phyloP scores from a whole-genome alignment of 306 rosid species.

The Astragalus glycyphyllos region DNA sequence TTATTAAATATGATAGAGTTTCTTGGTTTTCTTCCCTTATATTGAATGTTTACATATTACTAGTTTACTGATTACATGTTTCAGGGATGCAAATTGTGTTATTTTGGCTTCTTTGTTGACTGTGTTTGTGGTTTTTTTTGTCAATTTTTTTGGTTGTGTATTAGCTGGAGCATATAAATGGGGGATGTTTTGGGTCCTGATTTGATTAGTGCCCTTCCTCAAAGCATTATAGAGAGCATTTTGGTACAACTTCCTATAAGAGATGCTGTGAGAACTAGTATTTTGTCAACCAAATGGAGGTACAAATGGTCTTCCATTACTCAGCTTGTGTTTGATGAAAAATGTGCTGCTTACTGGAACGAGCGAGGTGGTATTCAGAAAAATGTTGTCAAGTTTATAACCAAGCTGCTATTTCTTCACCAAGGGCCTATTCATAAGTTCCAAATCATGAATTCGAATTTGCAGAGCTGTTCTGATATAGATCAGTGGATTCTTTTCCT shows the following conservation, averaged over 20 bases:
- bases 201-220: conserved; percentile 83
- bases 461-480: conserved; percentile 75
- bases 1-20: too few species aligned
- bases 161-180: conserved; percentile 51
- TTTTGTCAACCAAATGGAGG: conserved; percentile 86
- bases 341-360: conserved; percentile 50
- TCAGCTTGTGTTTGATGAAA: conserved; percentile 75
- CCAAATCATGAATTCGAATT: conserved; percentile 55
- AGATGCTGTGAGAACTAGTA: conserved; percentile 82
- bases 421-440: conserved; percentile 93
- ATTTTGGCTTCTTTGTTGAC: conserved; percentile 22
- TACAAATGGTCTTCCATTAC: conserved; percentile 76
- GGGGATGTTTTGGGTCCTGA: conserved; percentile 60
- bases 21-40: too few species aligned
- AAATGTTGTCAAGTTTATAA: conserved; percentile 61
- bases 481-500: conserved; percentile 93
- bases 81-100: conserved; percentile 4
- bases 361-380: conserved; percentile 50
- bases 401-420: conserved; percentile 79
- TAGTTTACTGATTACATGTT: too few species aligned
- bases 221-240: conserved; percentile 79
- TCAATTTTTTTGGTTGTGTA: background rate
- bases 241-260: conserved; percentile 67
- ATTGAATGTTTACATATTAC: too few species aligned
- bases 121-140: background rate